Conservation (phyloP, 2,329 filamentous ascomycete species). For the Phoma sp. region DNA sequence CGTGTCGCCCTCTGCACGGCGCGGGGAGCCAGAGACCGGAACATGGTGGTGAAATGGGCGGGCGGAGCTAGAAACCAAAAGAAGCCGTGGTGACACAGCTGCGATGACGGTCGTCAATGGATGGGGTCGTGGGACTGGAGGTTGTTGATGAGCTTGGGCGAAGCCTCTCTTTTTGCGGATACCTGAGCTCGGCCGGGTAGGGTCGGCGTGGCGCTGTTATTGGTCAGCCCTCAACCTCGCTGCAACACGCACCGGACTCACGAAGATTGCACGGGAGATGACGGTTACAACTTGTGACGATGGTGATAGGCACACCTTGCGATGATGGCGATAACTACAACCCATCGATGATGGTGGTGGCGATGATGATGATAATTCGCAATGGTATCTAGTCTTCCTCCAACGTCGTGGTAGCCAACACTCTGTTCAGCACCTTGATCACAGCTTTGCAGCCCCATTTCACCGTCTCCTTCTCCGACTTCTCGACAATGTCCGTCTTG, state of each 20-base stretch:
- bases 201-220: conserved; percentile 28
- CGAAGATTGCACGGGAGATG: conserved; percentile 7
- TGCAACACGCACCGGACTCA: conserved; percentile 1
- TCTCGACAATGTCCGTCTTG: conserved; percentile 63
- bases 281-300: background rate
- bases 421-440: conserved; percentile 44
- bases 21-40: conserved; percentile 60
- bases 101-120: conserved; percentile 45
- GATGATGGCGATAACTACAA: no score
- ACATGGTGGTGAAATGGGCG: conserved; percentile 54
- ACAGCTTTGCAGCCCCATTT: conserved; percentile 52
- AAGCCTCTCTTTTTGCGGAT: conserved; percentile 11
- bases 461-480: conserved; percentile 60
- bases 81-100: conserved; percentile 40
- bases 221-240: conserved; percentile 9
- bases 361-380: background rate
- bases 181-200: conserved; percentile 31
- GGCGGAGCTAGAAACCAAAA: conserved; percentile 33
- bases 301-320: no score
- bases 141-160: conserved; percentile 44
- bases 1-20: conserved; percentile 52
- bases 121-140: conserved; percentile 44
- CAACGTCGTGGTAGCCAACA: conserved; percentile 42
- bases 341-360: no score
- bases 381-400: conserved; percentile 45